phyloP scores from a whole-genome alignment of 768 basidiomycete species.

The Lactarius trivialis region DNA sequence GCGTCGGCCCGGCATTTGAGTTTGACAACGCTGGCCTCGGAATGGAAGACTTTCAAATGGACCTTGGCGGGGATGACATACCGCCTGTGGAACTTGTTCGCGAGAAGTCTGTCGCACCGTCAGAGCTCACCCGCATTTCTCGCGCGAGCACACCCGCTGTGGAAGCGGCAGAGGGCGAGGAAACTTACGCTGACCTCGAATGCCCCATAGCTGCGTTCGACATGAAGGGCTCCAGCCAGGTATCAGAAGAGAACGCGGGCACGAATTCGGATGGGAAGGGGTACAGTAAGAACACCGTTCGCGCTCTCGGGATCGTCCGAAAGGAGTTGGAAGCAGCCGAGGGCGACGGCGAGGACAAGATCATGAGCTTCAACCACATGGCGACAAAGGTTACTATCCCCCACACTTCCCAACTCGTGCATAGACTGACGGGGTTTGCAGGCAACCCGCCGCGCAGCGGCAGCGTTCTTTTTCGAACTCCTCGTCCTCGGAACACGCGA shows the following conservation, averaged over 20 bases:
- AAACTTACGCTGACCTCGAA: slow-evolving; percentile 57
- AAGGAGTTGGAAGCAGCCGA: slow-evolving; percentile 56
- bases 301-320: slow-evolving; percentile 71
- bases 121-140: slow-evolving; percentile 53
- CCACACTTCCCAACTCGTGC: neutral
- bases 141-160: slow-evolving; percentile 59
- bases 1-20: slow-evolving; percentile 37
- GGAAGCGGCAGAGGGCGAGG: slow-evolving; percentile 58
- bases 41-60: slow-evolving; percentile 69
- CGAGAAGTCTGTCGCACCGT: slow-evolving; percentile 45
- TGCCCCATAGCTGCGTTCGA: slow-evolving; percentile 85
- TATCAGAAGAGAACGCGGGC: slow-evolving; percentile 32
- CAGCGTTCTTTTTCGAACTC: slow-evolving; percentile 96
- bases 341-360: slow-evolving; percentile 44
- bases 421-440: slow-evolving; percentile 27
- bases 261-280: slow-evolving; percentile 56
- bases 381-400: slow-evolving; percentile 61
- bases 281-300: slow-evolving; percentile 85
- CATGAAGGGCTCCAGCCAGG: slow-evolving; percentile 45
- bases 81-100: slow-evolving; percentile 35
- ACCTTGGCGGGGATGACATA: slow-evolving; percentile 46
- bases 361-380: slow-evolving; percentile 71
- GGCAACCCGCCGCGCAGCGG: slow-evolving; percentile 87
- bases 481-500: slow-evolving; percentile 92
- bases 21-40: slow-evolving; percentile 51